Percentiles rank a stretch among this genome's conserved stretches.
These are phyloP conservation scores for Saxophila tyrrhenica DNA, from an alignment of 495 filamentous ascomycete genomes.

Conservation along the genomic window DNA sequence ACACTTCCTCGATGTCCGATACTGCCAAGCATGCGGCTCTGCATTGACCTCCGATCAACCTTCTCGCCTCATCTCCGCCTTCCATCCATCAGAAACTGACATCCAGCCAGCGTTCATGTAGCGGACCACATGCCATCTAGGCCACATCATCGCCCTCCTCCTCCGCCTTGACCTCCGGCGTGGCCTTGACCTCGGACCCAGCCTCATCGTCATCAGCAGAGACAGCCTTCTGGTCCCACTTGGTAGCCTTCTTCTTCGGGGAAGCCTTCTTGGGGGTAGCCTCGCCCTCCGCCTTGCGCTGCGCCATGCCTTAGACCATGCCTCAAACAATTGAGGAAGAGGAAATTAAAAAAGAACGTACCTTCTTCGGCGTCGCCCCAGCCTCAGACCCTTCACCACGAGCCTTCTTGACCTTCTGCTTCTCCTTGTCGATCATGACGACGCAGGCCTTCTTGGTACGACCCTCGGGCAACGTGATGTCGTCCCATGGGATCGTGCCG, in stretches of 20 bases:
- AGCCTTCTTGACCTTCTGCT: slow-evolving; percentile 11
- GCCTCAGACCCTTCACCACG: background rate
- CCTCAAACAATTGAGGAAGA: background rate
- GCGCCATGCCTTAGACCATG: background rate
- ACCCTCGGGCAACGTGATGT: slow-evolving; percentile 18
- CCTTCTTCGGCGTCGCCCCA: background rate
- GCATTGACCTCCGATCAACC: too few species aligned
- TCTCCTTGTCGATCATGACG: slow-evolving; percentile 15
- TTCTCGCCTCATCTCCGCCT: too few species aligned
- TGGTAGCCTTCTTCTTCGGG: slow-evolving; percentile 14
- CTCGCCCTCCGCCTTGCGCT: slow-evolving; percentile 6
- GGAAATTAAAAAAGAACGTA: background rate
- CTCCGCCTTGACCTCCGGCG: background rate
- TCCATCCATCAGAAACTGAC: background rate
- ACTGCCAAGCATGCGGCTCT: background rate
- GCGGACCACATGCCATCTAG: too few species aligned
- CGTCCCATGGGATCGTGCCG: slow-evolving; percentile 16
- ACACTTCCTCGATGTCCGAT: too few species aligned
- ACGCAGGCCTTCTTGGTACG: slow-evolving; percentile 13
- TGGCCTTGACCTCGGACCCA: background rate
- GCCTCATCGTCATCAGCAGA: background rate
- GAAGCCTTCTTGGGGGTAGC: slow-evolving; percentile 14
- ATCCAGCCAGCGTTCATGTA: too few species aligned
- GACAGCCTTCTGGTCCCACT: slow-evolving; percentile 5
- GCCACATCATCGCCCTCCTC: background rate